Evolutionary conservation across 805 yeast species (phyloP).

Genomic region (Scheffersomyces stipitis): DNA sequence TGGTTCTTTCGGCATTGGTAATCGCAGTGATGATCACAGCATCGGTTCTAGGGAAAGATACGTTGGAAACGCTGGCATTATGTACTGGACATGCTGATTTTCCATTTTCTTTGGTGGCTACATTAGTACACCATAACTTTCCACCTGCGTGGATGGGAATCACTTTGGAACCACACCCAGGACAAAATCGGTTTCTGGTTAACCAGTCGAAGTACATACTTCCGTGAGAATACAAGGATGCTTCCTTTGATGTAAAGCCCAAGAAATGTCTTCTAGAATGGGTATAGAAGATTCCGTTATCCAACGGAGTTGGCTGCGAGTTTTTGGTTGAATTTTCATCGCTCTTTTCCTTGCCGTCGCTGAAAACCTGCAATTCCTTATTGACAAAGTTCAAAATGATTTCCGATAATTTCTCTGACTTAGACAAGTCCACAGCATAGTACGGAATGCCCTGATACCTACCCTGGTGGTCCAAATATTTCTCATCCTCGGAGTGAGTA

Average conservation of each 20-base stretch:
- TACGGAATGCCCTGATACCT: conserved; percentile 61
- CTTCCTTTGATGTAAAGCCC: conserved; percentile 43
- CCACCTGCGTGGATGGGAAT: conserved; percentile 70
- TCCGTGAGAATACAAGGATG: conserved; percentile 76
- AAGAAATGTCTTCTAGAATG: conserved; percentile 36
- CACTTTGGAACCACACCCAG: conserved; percentile 75
- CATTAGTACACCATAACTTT: conserved; percentile 49
- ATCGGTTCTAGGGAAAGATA: conserved; percentile 90
- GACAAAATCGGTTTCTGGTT: conserved; percentile 69
- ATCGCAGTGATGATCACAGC: conserved; percentile 84
- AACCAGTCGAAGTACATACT: conserved; percentile 87
- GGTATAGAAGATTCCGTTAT: conserved; percentile 25
- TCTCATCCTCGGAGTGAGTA: conserved; percentile 18
- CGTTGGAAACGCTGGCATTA: conserved; percentile 58
- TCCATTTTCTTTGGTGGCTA: conserved; percentile 13
- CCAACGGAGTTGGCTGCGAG: conserved; percentile 7
- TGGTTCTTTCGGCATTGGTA: conserved; percentile 56
- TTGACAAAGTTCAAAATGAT: conserved; percentile 29
- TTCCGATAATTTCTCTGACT: conserved; percentile 40
- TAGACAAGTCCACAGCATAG: conserved; percentile 59
- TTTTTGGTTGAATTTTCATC: conserved; percentile 13
- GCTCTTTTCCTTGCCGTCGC: background rate
- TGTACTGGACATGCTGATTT: conserved; percentile 36
- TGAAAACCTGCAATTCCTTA: conserved; percentile 16
- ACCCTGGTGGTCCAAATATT: conserved; percentile 44